phyloP scores from a whole-genome alignment of 177 flowering plant genomes.

The Vitis hybrid region DNA sequence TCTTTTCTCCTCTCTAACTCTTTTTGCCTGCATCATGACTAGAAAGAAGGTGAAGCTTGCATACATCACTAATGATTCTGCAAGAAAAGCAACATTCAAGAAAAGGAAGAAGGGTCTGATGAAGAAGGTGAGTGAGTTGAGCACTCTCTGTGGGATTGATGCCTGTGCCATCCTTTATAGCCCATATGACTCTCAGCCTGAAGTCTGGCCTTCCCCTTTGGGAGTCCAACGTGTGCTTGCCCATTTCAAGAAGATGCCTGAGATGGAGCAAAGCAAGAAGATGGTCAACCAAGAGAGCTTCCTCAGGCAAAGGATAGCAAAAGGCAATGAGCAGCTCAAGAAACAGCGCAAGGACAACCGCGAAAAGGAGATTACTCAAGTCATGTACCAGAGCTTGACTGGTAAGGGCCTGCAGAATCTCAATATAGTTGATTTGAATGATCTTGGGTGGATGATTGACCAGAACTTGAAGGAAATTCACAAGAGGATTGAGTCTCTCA shows the following conservation, averaged over 20 bases:
- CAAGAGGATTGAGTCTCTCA: conserved; percentile 7
- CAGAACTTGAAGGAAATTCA: conserved; percentile 24
- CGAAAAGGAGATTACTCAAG: conserved; percentile 7
- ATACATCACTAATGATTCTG: no score
- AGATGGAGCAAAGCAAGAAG: conserved; percentile 42
- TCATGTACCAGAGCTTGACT: conserved; percentile 26
- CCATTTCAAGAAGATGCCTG: conserved; percentile 36
- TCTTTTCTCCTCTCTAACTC: neutral
- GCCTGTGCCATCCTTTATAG: no score
- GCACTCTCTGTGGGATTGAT: no score
- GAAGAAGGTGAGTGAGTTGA: no score
- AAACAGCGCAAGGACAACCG: no score
- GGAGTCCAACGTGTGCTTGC: conserved; percentile 25
- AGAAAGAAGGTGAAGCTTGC: no score
- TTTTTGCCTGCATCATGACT: no score
- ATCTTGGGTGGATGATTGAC: conserved; percentile 32
- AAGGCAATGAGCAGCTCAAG: no score
- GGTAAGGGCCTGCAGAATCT: conserved; percentile 18
- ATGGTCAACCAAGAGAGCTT: conserved; percentile 5
- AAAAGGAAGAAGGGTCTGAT: no score
- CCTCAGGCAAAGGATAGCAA: no score
- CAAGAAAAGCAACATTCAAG: no score
- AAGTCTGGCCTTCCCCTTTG: conserved; percentile 24
- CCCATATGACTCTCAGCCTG: conserved; percentile 16
- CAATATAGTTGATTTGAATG: conserved; percentile 23